A percentile compares a stretch with the other conserved stretches of the same genome.
Evolutionary conservation across 345 rosid genomes (phyloP).

Genomic region (Populus tremula): DNA sequence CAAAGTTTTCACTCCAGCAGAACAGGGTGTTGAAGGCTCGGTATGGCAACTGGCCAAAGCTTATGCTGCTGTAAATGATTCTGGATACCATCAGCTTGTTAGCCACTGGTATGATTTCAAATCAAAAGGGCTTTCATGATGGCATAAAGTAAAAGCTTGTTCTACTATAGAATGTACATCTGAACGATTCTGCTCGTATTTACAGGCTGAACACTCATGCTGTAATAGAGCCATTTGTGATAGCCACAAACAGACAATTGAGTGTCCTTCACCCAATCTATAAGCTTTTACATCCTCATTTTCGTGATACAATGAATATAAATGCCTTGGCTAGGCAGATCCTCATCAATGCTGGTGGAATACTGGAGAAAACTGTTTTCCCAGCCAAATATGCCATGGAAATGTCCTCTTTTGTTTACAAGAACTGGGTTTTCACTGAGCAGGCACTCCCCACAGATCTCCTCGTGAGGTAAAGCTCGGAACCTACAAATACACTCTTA

Average conservation of each 20-base stretch:
- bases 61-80: slow-evolving; percentile 79
- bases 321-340: slow-evolving; percentile 81
- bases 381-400: slow-evolving; percentile 77
- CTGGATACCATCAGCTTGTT: slow-evolving; percentile 88
- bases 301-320: slow-evolving; percentile 87
- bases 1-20: slow-evolving; percentile 71
- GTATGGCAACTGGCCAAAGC: slow-evolving; percentile 95
- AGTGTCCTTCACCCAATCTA: slow-evolving; percentile 84
- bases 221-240: slow-evolving; percentile 78
- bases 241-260: slow-evolving; percentile 75
- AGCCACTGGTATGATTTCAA: slow-evolving; percentile 67
- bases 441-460: slow-evolving; percentile 83
- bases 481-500: neutral
- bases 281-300: slow-evolving; percentile 86
- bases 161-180: neutral
- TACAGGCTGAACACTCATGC: slow-evolving; percentile 85
- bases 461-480: slow-evolving; percentile 53
- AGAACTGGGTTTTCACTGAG: slow-evolving; percentile 71
- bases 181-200: neutral
- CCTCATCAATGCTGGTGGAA: slow-evolving; percentile 77
- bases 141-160: neutral
- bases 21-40: slow-evolving; percentile 51
- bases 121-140: neutral
- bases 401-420: slow-evolving; percentile 66
- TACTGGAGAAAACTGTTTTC: slow-evolving; percentile 73